Conservation (phyloP, 2,329 filamentous ascomycete species). For the Didymella sp. region DNA sequence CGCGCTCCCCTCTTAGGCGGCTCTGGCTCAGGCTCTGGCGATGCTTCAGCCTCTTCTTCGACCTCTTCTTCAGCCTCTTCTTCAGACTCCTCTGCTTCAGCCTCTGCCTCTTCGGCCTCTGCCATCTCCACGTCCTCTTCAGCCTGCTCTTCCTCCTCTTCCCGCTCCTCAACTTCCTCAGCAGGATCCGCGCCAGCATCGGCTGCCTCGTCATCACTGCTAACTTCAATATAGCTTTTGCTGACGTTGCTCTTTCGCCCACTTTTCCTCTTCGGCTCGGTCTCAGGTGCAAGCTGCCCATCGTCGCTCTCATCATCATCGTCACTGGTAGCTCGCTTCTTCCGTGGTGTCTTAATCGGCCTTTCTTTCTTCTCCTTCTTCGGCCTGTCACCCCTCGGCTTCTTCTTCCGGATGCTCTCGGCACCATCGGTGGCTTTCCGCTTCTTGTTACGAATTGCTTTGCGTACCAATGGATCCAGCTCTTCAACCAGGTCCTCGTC, state of each 20-base stretch:
- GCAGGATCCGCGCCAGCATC: slow-evolving; percentile 36
- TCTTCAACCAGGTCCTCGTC: slow-evolving; percentile 76
- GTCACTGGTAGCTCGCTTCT: slow-evolving; percentile 39
- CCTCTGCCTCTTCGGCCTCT: slow-evolving; percentile 22
- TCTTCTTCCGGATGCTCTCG: slow-evolving; percentile 46
- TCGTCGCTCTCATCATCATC: slow-evolving; percentile 46
- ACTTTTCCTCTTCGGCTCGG: slow-evolving; percentile 54
- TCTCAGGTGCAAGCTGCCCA: slow-evolving; percentile 40
- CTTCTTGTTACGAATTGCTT: slow-evolving; percentile 67
- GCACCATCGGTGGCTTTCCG: slow-evolving; percentile 40
- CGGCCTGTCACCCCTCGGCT: slow-evolving; percentile 35
- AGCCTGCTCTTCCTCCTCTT: slow-evolving; percentile 17
- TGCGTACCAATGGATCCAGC: slow-evolving; percentile 79
- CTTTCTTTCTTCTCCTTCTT: slow-evolving; percentile 40
- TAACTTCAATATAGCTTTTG: slow-evolving; percentile 56
- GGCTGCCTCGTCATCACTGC: slow-evolving; percentile 52
- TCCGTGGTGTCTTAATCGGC: slow-evolving; percentile 50
- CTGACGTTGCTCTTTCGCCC: slow-evolving; percentile 44
- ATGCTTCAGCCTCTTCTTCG: slow-evolving; percentile 20
- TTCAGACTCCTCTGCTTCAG: neutral
- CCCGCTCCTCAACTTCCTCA: slow-evolving; percentile 22
- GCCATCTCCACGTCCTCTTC: slow-evolving; percentile 42
- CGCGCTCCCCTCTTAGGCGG: slow-evolving; percentile 26
- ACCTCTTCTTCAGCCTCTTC: slow-evolving; percentile 22
- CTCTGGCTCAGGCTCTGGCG: slow-evolving; percentile 24